Evolutionary conservation across 2,329 filamentous ascomycete genomes (phyloP).

Genomic region (Aureobasidium sp.): DNA sequence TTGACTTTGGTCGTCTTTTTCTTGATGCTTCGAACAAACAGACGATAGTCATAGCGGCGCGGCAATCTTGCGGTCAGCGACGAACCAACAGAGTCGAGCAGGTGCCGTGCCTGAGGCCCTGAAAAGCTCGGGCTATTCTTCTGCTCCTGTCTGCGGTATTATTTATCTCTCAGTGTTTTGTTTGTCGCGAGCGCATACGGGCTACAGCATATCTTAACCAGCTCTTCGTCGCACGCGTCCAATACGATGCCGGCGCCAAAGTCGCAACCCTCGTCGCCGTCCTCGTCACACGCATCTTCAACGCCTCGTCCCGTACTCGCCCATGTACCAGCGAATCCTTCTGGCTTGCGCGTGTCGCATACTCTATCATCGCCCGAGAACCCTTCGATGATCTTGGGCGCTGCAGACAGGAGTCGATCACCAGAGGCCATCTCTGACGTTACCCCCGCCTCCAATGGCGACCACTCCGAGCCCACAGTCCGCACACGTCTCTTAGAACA

Average conservation of each 20-base stretch:
- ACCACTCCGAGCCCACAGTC: conserved; percentile 27
- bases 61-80: conserved; percentile 7
- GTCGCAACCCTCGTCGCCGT: not conserved
- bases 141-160: not conserved
- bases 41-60: not conserved
- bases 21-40: not conserved
- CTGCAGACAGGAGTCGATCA: not conserved
- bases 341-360: conserved; percentile 17
- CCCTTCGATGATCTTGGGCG: not conserved
- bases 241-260: conserved; percentile 4
- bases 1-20: not conserved
- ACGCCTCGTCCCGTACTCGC: conserved; percentile 8
- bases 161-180: not conserved
- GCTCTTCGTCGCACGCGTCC: not conserved
- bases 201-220: not conserved
- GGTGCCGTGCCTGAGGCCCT: not conserved
- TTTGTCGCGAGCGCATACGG: not conserved
- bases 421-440: not conserved
- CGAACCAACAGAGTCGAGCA: not conserved
- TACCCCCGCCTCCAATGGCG: not conserved
- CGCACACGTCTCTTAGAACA: conserved; percentile 35
- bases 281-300: conserved; percentile 5
- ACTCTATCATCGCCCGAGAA: conserved; percentile 14
- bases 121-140: conserved; percentile 7
- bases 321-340: conserved; percentile 16